Conservation (phyloP, 148 eudicot species). For the Chenopodium quinoa region DNA sequence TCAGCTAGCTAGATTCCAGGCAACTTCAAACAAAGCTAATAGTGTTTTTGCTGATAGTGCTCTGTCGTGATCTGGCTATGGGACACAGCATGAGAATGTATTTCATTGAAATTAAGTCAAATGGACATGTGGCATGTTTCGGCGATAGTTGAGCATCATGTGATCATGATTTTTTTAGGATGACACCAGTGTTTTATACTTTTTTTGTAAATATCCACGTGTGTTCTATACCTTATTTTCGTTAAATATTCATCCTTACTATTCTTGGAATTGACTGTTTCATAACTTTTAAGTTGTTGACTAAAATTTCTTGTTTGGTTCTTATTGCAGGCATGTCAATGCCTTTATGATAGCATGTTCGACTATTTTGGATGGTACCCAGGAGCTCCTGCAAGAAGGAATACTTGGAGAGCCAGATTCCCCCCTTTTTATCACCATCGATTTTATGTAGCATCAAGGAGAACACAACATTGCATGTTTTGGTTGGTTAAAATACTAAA, state of each 20-base stretch:
- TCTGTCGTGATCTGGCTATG: background rate
- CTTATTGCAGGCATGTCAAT: slow-evolving; percentile 36
- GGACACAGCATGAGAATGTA: background rate
- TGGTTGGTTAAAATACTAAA: slow-evolving; percentile 6
- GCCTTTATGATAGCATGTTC: slow-evolving; percentile 37
- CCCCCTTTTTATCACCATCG: background rate
- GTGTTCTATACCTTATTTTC: background rate
- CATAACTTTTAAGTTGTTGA: background rate
- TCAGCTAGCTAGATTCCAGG: background rate
- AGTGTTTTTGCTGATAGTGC: background rate
- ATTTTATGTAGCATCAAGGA: background rate
- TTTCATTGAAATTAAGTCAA: too few relatives aligned
- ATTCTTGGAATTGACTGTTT: background rate
- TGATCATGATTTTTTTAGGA: background rate
- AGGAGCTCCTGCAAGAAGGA: background rate
- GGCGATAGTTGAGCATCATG: background rate
- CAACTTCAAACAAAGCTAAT: background rate
- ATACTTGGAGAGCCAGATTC: background rate
- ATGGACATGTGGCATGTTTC: background rate
- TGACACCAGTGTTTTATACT: background rate
- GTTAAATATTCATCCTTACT: background rate
- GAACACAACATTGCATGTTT: background rate
- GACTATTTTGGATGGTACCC: background rate
- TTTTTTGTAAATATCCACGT: background rate
- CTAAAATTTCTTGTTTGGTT: background rate